Evolutionary conservation across 2,329 filamentous ascomycete genomes (phyloP).

Genomic region (Claviceps sp.): DNA sequence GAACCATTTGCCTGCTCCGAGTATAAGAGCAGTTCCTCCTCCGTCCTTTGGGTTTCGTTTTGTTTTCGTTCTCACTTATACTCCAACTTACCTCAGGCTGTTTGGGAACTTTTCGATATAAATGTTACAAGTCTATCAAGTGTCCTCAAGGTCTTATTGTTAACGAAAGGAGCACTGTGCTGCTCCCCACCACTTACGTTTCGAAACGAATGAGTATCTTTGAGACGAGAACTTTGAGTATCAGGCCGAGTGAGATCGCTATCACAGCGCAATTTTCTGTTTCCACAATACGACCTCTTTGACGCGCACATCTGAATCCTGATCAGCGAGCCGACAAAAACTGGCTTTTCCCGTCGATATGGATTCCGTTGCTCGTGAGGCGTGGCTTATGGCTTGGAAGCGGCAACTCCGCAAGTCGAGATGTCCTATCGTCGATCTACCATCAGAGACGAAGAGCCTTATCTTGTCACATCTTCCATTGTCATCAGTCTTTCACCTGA

Average conservation of each 20-base stretch:
- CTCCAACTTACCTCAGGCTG: not conserved
- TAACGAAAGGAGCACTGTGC: not conserved
- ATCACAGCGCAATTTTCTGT: not conserved
- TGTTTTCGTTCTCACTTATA: not conserved
- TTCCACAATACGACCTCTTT: not conserved
- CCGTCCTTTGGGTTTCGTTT: not conserved
- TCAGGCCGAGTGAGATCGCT: not conserved
- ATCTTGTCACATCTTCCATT: not conserved
- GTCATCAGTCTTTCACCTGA: not conserved
- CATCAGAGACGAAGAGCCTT: not conserved
- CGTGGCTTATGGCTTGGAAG: not conserved
- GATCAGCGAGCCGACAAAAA: not conserved
- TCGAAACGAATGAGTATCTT: not conserved
- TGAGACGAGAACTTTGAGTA: not conserved
- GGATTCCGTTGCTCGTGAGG: slow-evolving; percentile 22
- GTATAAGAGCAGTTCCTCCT: not conserved
- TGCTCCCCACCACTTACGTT: not conserved
- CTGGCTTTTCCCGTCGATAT: slow-evolving; percentile 9
- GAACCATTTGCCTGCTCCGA: not conserved
- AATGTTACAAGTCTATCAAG: not conserved
- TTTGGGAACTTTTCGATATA: not conserved
- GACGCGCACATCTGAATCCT: not conserved
- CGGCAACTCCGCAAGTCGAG: not conserved
- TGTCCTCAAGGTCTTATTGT: not conserved
- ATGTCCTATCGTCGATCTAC: not conserved